Evolutionary conservation across 306 rosid species (phyloP).

Genomic region (Cucumis melo): DNA sequence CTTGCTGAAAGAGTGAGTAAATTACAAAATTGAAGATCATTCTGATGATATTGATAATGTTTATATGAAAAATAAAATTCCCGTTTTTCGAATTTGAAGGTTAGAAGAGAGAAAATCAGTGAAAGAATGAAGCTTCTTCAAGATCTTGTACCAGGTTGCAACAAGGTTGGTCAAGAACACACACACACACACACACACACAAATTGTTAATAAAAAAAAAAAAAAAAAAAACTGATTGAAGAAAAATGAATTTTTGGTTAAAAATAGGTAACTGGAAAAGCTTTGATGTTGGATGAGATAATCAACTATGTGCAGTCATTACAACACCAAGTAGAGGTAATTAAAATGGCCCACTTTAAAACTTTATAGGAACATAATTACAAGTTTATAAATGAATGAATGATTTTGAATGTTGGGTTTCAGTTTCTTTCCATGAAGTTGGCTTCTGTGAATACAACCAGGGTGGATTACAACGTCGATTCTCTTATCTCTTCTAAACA

Average conservation of each 20-base stretch:
- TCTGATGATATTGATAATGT: not conserved
- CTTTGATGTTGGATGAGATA: conserved; percentile 94
- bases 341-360: not conserved
- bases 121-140: conserved; percentile 97
- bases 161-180: conserved; percentile 31
- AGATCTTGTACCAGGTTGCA: conserved; percentile 96
- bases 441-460: conserved; percentile 66
- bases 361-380: not conserved
- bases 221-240: too few species aligned
- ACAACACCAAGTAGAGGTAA: conserved; percentile 94
- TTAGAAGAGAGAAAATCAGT: conserved; percentile 89
- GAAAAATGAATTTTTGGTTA: not conserved
- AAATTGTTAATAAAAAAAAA: too few species aligned
- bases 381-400: not conserved
- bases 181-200: too few species aligned
- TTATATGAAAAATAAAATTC: not conserved
- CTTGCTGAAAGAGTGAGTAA: conserved; percentile 91
- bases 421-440: conserved; percentile 97
- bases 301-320: conserved; percentile 96
- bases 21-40: not conserved
- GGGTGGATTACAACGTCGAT: conserved; percentile 61
- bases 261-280: conserved; percentile 83
- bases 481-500: conserved; percentile 49
- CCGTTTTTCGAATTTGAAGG: conserved; percentile 26
- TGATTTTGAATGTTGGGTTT: not conserved